A percentile compares a stretch with the other conserved stretches of the same genome.
phyloP scores from a whole-genome alignment of 257 asterid species.

The Henckelia pumila region DNA sequence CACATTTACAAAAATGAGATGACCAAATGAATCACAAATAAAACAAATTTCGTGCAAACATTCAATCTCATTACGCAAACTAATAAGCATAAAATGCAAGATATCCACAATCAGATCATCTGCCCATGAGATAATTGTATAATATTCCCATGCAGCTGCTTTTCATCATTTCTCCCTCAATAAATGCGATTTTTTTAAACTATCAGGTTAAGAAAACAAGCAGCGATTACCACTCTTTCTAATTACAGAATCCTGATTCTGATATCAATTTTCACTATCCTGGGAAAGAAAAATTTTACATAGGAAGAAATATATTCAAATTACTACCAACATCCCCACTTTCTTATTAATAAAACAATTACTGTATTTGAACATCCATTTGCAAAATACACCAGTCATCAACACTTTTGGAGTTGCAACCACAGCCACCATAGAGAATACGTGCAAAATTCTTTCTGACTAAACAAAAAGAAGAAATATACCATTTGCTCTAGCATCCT shows the following conservation, averaged over 20 bases:
- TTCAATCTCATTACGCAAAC: not conserved
- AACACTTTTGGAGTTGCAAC: conserved; percentile 18
- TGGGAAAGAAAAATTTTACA: not conserved
- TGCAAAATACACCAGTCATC: conserved; percentile 1
- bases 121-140: not conserved
- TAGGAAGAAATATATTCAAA: not conserved
- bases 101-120: not conserved
- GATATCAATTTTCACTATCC: not conserved
- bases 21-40: not conserved
- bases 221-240: conserved; percentile 8
- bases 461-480: conserved; percentile 23
- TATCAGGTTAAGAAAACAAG: not conserved
- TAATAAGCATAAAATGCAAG: not conserved
- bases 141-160: not conserved
- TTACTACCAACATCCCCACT: too few relatives aligned
- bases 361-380: too few relatives aligned
- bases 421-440: not conserved
- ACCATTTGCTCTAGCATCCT: conserved; percentile 99
- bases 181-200: too few relatives aligned
- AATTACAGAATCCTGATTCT: conserved; percentile 9
- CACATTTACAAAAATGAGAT: not conserved
- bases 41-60: not conserved
- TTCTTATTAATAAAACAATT: too few relatives aligned
- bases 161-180: not conserved
- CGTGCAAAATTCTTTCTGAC: not conserved